phyloP scores from a whole-genome alignment of 1,139 yeast genomes.

The Saccharomyces pastorianus region DNA sequence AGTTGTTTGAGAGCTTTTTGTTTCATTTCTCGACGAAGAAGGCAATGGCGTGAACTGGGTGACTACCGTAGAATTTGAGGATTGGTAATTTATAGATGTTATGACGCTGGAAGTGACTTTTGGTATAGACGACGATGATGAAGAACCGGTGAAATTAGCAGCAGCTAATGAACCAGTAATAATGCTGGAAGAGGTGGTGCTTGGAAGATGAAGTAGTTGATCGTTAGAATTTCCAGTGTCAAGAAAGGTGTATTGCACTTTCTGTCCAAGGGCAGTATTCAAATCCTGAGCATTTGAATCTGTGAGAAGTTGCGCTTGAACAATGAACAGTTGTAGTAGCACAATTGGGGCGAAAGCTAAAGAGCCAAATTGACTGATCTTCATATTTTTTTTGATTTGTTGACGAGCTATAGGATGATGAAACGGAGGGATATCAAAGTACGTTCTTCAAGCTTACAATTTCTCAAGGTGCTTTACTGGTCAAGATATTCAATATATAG shows the following conservation, averaged over 20 bases:
- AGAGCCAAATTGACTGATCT: background rate
- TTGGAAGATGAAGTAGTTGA: background rate
- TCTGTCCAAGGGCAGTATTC: background rate
- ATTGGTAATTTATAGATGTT: background rate
- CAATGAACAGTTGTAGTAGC: background rate
- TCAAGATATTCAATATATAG: background rate
- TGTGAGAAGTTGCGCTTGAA: background rate
- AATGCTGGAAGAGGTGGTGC: background rate
- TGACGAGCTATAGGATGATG: background rate
- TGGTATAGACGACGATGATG: background rate
- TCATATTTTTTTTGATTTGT: background rate
- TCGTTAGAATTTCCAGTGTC: background rate
- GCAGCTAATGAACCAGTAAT: background rate
- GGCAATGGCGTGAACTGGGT: background rate
- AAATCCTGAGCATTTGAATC: background rate
- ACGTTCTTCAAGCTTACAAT: background rate
- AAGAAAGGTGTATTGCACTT: background rate
- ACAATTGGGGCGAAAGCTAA: background rate
- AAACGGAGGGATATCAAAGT: background rate
- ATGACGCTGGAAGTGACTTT: background rate
- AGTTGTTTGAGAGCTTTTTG: background rate
- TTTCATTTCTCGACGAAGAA: background rate
- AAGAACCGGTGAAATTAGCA: background rate
- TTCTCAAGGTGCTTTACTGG: background rate
- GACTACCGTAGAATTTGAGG: background rate